phyloP scores from a whole-genome alignment of 2,329 filamentous ascomycete genomes.

The Cladorrhinum sp. region DNA sequence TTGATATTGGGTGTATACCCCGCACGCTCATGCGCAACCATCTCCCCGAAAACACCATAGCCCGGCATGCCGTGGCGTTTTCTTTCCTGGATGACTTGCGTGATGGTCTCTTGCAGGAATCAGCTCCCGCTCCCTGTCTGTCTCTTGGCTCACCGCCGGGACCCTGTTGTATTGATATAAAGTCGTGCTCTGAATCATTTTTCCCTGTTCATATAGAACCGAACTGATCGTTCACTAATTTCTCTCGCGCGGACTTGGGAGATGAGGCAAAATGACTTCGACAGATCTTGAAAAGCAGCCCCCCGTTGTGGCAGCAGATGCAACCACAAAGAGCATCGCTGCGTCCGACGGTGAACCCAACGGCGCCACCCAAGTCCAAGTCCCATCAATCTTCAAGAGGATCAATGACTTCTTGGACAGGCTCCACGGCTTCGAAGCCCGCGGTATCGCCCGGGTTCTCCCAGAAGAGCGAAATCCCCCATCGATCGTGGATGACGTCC shows the following conservation, averaged over 20 bases:
- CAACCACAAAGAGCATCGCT: neutral
- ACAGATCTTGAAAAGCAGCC: neutral
- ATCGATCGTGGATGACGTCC: slow-evolving; percentile 35
- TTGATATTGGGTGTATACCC: neutral
- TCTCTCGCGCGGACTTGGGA: too few species aligned
- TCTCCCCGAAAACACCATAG: neutral
- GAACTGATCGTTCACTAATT: too few species aligned
- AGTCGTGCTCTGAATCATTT: neutral
- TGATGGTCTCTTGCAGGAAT: neutral
- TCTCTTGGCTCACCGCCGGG: neutral
- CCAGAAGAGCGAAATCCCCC: slow-evolving; percentile 36
- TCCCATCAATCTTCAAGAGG: slow-evolving; percentile 5
- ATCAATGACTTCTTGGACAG: slow-evolving; percentile 31
- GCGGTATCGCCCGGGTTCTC: slow-evolving; percentile 39
- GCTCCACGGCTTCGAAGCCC: slow-evolving; percentile 38
- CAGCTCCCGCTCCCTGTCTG: neutral
- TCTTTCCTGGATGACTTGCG: neutral
- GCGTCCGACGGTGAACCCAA: neutral
- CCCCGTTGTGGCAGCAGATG: neutral
- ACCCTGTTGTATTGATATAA: neutral
- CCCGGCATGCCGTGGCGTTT: neutral
- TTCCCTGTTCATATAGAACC: too few species aligned
- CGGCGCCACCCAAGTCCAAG: neutral
- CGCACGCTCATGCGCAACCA: neutral
- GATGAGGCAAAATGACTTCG: neutral